Percentiles rank a stretch among this genome's conserved stretches.
Evolutionary conservation across 768 basidiomycete genomes (phyloP).

Genomic region (Kondoa malvinella): DNA sequence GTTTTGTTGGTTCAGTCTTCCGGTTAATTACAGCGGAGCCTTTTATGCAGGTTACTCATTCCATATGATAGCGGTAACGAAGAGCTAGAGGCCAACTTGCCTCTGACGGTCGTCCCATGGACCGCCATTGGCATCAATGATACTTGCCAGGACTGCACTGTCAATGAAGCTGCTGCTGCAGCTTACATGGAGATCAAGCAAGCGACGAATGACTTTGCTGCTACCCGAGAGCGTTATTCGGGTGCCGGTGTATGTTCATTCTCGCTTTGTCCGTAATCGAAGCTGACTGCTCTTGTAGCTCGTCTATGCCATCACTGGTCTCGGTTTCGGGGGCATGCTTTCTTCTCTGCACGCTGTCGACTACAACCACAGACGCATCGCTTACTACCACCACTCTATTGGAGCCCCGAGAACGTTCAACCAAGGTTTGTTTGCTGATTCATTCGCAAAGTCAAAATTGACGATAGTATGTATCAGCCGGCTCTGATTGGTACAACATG

Average conservation of each 20-base stretch:
- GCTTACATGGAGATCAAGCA: slow-evolving; percentile 14
- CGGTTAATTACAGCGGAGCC: not conserved
- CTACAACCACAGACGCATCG: slow-evolving; percentile 10
- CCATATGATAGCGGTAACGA: too few species aligned
- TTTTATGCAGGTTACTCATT: not conserved
- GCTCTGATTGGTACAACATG: slow-evolving; percentile 12
- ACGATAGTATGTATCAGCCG: too few species aligned
- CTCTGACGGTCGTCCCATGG: slow-evolving; percentile 6
- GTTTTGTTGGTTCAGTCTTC: not conserved
- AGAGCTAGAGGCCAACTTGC: slow-evolving; percentile 14
- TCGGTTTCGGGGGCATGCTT: slow-evolving; percentile 17
- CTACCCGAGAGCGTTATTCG: slow-evolving; percentile 6
- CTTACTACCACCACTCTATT: slow-evolving; percentile 9
- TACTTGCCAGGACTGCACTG: slow-evolving; percentile 14
- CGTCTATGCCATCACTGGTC: slow-evolving; percentile 14
- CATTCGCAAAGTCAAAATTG: too few species aligned
- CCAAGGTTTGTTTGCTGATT: too few species aligned
- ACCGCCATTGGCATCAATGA: not conserved
- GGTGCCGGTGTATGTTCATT: not conserved
- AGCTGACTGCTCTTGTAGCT: slow-evolving; percentile 3
- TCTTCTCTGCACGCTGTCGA: slow-evolving; percentile 15
- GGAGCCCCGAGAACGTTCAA: slow-evolving; percentile 14
- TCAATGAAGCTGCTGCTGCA: slow-evolving; percentile 11
- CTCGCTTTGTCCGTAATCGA: not conserved
- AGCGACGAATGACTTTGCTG: slow-evolving; percentile 15